Percentiles rank a stretch among this genome's conserved stretches.
phyloP scores from a whole-genome alignment of 352 stramenopile species.

The Pythium folliculosum region DNA sequence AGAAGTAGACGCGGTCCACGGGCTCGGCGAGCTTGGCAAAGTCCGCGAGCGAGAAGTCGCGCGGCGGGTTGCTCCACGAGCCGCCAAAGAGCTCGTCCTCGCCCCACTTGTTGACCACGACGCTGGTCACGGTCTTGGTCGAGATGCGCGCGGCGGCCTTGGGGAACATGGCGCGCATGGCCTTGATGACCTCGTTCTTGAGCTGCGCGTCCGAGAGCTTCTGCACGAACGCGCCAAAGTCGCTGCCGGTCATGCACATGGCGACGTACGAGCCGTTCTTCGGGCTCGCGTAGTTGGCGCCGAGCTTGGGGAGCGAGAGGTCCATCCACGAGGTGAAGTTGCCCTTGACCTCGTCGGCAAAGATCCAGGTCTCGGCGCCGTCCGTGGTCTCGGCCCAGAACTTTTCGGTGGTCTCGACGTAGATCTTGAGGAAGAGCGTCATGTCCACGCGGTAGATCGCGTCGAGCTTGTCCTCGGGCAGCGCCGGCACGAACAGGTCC shows the following conservation, averaged over 20 bases:
- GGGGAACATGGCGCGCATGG: conserved; percentile 15
- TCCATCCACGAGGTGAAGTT: conserved; percentile 15
- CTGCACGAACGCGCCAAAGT: conserved; percentile 2
- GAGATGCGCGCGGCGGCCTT: conserved; percentile 3
- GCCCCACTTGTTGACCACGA: conserved; percentile 19
- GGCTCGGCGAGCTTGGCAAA: conserved; percentile 11
- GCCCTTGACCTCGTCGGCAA: conserved; percentile 8
- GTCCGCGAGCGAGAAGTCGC: conserved; percentile 4
- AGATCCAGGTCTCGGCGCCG: conserved; percentile 10
- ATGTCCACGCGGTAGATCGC: conserved; percentile 12
- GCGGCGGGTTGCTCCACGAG: conserved; percentile 15
- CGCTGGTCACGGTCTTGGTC: conserved; percentile 11
- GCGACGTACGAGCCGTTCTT: conserved; percentile 7
- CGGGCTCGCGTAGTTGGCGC: not conserved
- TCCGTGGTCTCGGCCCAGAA: conserved; percentile 14
- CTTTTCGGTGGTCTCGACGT: conserved; percentile 7
- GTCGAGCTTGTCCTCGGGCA: conserved; percentile 8
- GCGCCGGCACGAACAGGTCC: not conserved
- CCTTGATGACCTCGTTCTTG: conserved; percentile 14
- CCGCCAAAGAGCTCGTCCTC: conserved; percentile 11
- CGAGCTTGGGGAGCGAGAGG: conserved; percentile 10
- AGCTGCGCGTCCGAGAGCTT: conserved; percentile 2
- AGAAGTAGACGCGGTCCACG: conserved; percentile 15
- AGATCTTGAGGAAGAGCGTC: conserved; percentile 17
- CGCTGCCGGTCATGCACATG: conserved; percentile 3